A percentile compares a stretch with the other conserved stretches of the same genome.
phyloP scores from a whole-genome alignment of 805 yeast species.

The Metschnikowia peoriensis region DNA sequence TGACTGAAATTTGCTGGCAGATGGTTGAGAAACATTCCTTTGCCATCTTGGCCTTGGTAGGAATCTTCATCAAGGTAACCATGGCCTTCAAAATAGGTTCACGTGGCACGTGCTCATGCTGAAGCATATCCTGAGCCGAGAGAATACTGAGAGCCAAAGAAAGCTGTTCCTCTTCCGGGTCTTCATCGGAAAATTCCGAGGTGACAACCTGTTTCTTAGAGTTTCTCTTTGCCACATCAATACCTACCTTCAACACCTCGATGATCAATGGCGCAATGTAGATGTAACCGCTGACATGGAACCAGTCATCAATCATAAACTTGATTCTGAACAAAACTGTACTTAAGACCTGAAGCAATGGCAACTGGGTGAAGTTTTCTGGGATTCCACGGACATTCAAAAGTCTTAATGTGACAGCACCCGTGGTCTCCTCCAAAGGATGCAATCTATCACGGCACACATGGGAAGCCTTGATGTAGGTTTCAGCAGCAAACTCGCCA shows the following conservation, averaged over 20 bases:
- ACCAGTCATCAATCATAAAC: constrained; percentile 66
- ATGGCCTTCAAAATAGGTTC: constrained; percentile 58
- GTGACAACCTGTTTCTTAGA: constrained; percentile 51
- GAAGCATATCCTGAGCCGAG: constrained; percentile 63
- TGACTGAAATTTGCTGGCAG: constrained; percentile 71
- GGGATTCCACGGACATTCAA: constrained; percentile 47
- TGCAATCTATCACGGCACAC: constrained; percentile 52
- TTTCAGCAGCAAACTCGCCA: constrained; percentile 43
- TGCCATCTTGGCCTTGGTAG: constrained; percentile 75
- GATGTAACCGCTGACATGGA: constrained; percentile 65
- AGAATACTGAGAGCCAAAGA: constrained; percentile 74
- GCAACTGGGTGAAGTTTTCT: constrained; percentile 47
- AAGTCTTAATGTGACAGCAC: constrained; percentile 67
- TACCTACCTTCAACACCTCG: constrained; percentile 66
- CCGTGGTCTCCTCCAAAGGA: constrained; percentile 51
- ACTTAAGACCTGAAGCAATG: constrained; percentile 53
- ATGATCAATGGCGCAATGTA: constrained; percentile 75
- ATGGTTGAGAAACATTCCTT: constrained; percentile 80
- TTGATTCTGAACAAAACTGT: constrained; percentile 75
- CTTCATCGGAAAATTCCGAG: constrained; percentile 75
- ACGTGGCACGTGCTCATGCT: constrained; percentile 68
- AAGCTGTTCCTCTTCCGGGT: constrained; percentile 84
- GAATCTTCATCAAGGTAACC: constrained; percentile 64
- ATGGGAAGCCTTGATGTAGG: constrained; percentile 55
- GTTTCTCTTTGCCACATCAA: constrained; percentile 50